phyloP scores from a whole-genome alignment of 768 basidiomycete genomes.

The Amanita polypyramis region DNA sequence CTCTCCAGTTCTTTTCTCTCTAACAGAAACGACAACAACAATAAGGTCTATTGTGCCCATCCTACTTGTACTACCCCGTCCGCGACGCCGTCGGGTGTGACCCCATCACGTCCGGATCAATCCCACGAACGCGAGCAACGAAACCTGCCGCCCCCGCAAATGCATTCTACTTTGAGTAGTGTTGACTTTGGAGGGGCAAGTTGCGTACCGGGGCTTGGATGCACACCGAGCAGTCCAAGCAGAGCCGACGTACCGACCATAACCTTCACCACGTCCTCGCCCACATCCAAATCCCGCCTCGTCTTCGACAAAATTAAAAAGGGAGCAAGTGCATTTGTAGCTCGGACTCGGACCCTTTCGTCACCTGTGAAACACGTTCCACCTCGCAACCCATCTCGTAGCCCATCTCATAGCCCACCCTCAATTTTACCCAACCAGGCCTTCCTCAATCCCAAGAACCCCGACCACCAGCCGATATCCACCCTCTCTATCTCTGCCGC shows the following conservation, averaged over 20 bases:
- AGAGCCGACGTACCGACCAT: neutral
- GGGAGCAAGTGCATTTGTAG: slow-evolving; percentile 4
- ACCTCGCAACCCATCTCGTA: neutral
- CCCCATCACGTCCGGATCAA: neutral
- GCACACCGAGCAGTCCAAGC: neutral
- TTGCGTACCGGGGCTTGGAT: slow-evolving; percentile 1
- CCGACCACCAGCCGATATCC: slow-evolving; percentile 1
- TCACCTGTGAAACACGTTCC: neutral
- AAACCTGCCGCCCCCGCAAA: neutral
- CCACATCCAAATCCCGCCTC: slow-evolving; percentile 1
- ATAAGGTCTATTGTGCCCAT: neutral
- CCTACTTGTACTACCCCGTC: neutral
- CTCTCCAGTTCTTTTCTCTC: slow-evolving; percentile 2
- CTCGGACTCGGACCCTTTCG: slow-evolving; percentile 3
- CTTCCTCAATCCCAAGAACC: neutral
- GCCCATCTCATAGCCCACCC: neutral
- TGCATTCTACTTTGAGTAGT: neutral
- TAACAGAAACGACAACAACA: neutral
- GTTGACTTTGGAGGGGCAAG: slow-evolving; percentile 3
- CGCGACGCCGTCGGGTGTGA: neutral
- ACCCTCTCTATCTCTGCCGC: slow-evolving; percentile 4
- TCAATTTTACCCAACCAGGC: neutral
- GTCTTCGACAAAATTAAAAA: slow-evolving; percentile 5
- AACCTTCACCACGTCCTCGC: neutral
- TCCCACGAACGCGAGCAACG: neutral